Conservation (phyloP, 2,329 filamentous ascomycete genomes). For the Penicillium freii region DNA sequence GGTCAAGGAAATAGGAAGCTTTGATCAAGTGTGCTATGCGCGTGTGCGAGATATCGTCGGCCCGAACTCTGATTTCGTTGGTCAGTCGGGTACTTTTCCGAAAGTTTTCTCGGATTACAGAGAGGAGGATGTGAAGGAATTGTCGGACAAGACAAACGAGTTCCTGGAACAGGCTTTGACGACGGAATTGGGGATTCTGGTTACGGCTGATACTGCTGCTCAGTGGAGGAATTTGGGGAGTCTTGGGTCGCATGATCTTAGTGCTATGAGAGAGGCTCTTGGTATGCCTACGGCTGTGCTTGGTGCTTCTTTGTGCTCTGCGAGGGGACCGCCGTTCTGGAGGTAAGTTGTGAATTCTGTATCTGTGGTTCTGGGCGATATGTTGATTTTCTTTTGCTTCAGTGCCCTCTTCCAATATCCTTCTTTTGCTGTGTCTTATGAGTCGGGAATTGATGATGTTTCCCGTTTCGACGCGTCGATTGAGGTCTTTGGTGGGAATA, state of each 20-base stretch:
- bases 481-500: conserved; percentile 51
- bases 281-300: conserved; percentile 48
- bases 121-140: conserved; percentile 24
- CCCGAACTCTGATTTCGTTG: conserved; percentile 45
- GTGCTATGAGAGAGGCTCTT: conserved; percentile 53
- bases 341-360: conserved; percentile 11
- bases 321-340: conserved; percentile 37
- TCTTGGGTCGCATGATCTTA: conserved; percentile 55
- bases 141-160: conserved; percentile 19
- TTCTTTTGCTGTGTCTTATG: conserved; percentile 55
- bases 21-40: conserved; percentile 54
- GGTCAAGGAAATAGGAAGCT: conserved; percentile 51
- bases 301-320: conserved; percentile 35
- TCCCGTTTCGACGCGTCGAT: conserved; percentile 39
- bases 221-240: conserved; percentile 46
- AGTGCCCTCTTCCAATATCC: conserved; percentile 35
- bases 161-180: conserved; percentile 32
- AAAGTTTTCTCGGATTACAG: conserved; percentile 45
- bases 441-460: conserved; percentile 55
- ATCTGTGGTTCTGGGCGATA: neutral
- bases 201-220: conserved; percentile 24
- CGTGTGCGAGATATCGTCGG: conserved; percentile 53
- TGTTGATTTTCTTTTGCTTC: conserved; percentile 20
- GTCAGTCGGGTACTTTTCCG: conserved; percentile 34
- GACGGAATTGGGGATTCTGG: conserved; percentile 33